phyloP scores from a whole-genome alignment of 176 grass and related monocot genomes.

The Triticum urartu region DNA sequence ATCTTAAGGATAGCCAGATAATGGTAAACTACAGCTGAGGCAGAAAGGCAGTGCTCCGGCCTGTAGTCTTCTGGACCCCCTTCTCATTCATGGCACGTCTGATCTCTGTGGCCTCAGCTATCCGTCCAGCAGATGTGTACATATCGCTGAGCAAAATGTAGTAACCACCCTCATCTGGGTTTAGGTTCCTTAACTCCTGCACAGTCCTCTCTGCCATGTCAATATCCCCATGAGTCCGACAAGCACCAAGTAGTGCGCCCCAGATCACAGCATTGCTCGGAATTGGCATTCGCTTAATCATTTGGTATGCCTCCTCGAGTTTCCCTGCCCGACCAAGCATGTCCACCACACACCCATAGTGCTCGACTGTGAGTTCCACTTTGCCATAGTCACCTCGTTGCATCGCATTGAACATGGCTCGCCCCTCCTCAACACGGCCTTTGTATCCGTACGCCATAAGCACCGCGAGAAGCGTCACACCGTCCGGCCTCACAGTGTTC shows the following conservation, averaged over 20 bases:
- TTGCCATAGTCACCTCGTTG: slow-evolving; percentile 33
- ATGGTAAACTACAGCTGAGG: not conserved
- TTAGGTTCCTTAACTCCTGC: slow-evolving; percentile 48
- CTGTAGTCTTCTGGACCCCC: slow-evolving; percentile 42
- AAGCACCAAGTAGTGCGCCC: slow-evolving; percentile 55
- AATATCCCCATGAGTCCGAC: slow-evolving; percentile 48
- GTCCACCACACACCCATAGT: slow-evolving; percentile 70
- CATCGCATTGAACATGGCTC: slow-evolving; percentile 31
- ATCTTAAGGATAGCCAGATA: not conserved
- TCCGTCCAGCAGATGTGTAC: slow-evolving; percentile 36
- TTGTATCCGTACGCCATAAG: slow-evolving; percentile 39
- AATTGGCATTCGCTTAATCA: slow-evolving; percentile 56
- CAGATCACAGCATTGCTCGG: slow-evolving; percentile 41
- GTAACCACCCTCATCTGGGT: slow-evolving; percentile 48
- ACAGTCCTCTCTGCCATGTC: slow-evolving; percentile 49
- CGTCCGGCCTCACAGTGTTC: slow-evolving; percentile 43
- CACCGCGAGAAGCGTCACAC: slow-evolving; percentile 40
- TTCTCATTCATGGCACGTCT: slow-evolving; percentile 39
- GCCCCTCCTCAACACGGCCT: slow-evolving; percentile 53
- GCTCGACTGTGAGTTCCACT: slow-evolving; percentile 38
- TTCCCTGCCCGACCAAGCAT: slow-evolving; percentile 54
- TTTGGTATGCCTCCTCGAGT: slow-evolving; percentile 43
- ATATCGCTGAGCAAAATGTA: slow-evolving; percentile 56
- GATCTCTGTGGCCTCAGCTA: slow-evolving; percentile 45
- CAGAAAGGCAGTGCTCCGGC: slow-evolving; percentile 23